phyloP scores from a whole-genome alignment of 1,284 basidiomycete genomes.

The Puccinia hordei region DNA sequence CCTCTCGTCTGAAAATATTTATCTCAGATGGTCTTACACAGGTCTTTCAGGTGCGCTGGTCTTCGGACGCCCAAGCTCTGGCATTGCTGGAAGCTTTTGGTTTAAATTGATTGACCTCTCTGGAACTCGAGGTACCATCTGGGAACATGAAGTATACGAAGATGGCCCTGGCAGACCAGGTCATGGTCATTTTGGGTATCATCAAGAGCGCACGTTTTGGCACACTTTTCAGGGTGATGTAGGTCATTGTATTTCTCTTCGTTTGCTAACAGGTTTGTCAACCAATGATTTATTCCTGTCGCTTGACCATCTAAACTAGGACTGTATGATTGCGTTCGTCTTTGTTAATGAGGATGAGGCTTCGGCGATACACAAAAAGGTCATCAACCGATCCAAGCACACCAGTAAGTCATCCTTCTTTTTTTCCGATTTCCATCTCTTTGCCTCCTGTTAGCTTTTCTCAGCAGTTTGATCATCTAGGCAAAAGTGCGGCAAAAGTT shows the following conservation, averaged over 20 bases:
- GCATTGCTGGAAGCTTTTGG: slow-evolving; percentile 65
- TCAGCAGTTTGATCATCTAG: background rate
- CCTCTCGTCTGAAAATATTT: background rate
- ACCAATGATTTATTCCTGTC: background rate
- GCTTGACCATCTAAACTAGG: slow-evolving; percentile 61
- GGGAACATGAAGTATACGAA: slow-evolving; percentile 90
- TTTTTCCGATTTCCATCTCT: background rate
- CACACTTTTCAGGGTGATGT: slow-evolving; percentile 92
- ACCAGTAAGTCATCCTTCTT: slow-evolving; percentile 58
- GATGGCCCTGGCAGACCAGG: slow-evolving; percentile 36
- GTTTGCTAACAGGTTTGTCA: slow-evolving; percentile 19
- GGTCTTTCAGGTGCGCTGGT: slow-evolving; percentile 81
- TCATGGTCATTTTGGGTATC: slow-evolving; percentile 70
- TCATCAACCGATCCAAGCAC: slow-evolving; percentile 71
- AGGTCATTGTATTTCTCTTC: slow-evolving; percentile 60
- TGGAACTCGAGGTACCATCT: slow-evolving; percentile 82
- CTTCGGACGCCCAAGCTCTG: slow-evolving; percentile 68
- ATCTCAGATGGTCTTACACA: slow-evolving; percentile 75
- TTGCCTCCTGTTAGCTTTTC: background rate
- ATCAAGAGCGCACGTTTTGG: slow-evolving; percentile 86
- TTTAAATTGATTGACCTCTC: slow-evolving; percentile 78
- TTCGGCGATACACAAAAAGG: slow-evolving; percentile 83
- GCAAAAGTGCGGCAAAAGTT: slow-evolving; percentile 25
- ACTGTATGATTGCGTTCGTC: slow-evolving; percentile 85
- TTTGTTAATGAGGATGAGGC: slow-evolving; percentile 88